A percentile compares a stretch with the other conserved stretches of the same genome.
These are phyloP conservation scores for Agaricus bisporus DNA, from an alignment of 768 basidiomycete species.

Conservation along the genomic window DNA sequence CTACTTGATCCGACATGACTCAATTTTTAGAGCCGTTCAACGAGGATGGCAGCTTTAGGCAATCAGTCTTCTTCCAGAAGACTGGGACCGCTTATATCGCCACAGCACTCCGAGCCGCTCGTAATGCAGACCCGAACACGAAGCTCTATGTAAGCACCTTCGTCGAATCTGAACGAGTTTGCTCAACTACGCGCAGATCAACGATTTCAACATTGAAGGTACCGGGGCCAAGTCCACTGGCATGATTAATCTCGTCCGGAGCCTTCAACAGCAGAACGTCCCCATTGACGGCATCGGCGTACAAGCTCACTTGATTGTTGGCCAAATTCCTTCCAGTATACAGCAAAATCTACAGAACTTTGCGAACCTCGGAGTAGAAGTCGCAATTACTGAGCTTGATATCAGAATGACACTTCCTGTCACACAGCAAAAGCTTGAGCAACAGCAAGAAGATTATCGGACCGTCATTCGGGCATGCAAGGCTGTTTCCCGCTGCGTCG, in stretches of 20 bases:
- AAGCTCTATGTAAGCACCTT: conserved; percentile 44
- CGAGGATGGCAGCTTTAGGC: conserved; percentile 52
- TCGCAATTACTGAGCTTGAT: conserved; percentile 62
- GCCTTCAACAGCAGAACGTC: conserved; percentile 34
- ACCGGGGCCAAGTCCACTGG: conserved; percentile 49
- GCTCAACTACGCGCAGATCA: conserved; percentile 20
- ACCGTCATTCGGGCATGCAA: conserved; percentile 48
- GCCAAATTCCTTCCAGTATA: conserved; percentile 42
- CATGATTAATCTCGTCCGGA: conserved; percentile 43
- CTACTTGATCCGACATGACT: not conserved
- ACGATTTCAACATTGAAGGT: conserved; percentile 36
- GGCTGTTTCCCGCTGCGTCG: conserved; percentile 31
- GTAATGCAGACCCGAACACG: conserved; percentile 45
- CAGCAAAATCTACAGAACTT: conserved; percentile 43
- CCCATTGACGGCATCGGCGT: conserved; percentile 57
- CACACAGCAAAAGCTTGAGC: conserved; percentile 38
- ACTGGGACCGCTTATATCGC: conserved; percentile 43
- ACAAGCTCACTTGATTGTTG: conserved; percentile 53
- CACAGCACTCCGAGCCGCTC: conserved; percentile 47
- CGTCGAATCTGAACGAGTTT: not conserved
- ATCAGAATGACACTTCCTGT: conserved; percentile 50
- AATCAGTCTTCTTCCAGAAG: conserved; percentile 46
- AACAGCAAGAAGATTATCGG: conserved; percentile 52
- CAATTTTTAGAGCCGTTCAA: conserved; percentile 42
- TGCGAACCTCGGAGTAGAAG: conserved; percentile 53